Evolutionary conservation across 2,329 filamentous ascomycete genomes (phyloP), one percentile per base, ranked within the genome.

Genomic region (Neofusicoccum parvum): DNA sequence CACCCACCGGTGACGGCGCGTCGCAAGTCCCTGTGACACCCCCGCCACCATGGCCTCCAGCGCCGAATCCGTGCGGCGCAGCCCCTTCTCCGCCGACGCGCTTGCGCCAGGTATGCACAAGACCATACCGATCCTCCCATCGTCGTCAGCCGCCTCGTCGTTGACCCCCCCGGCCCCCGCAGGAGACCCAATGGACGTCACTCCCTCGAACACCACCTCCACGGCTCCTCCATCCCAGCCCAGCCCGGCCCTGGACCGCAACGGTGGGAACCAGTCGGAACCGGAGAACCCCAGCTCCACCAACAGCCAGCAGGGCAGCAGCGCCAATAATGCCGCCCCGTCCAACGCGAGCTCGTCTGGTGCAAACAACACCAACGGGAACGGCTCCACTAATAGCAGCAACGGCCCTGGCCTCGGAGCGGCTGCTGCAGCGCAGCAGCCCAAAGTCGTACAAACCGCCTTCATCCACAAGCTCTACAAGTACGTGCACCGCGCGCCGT

Each of bases 381-480:
- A 76, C 32, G 53, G 70, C 15, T 69, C 81, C 45, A 70, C 72
- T 43, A 80, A 78, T 69, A 74, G 82, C 80, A 73, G 77, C 79
- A 63, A 80, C 68, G 76, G 76, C 60, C 77, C 78, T 23, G 80
- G 81, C 2, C 78, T 84, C 1, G 83, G 83, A 43, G 88, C 89
- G 20, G 88, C 89, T 0, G 88, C 90, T 5, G 90, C 90, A 54
- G 90, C 94, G 62, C 92, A 96, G 75, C 94, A 97, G 76, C 94
- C 95, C 67, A 99, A 99, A 80, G 94, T 97, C 50, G 93, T 98
- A 15, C 95, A 99, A 81, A 98, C 95, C 11, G 95, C 95, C 23
- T 99, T 99, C 74, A 98, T 99, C 70, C 95, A 99, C 79, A 99
- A 99, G 80, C 87, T 99, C 41, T 99, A 98, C 84, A 97, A 96